Conservation (phyloP, 1,284 basidiomycete species). For the Fomitopsis pinicola region DNA sequence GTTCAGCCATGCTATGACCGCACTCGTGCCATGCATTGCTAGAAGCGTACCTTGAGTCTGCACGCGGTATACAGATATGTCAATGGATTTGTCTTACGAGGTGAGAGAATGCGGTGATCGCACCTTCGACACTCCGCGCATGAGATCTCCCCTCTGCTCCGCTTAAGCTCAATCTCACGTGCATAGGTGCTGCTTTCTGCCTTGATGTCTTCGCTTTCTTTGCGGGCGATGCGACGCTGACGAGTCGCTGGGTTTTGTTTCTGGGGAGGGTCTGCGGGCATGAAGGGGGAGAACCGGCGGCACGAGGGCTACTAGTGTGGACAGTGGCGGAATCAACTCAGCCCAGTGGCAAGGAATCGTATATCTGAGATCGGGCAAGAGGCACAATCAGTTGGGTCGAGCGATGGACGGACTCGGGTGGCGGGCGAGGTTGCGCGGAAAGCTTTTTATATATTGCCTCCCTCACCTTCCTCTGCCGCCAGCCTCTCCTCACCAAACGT, state of each 20-base stretch:
- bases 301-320: constrained; percentile 1
- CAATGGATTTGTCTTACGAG: constrained; percentile 4
- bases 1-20: neutral
- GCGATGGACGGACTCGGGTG: neutral
- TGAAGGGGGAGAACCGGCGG: constrained; percentile 17
- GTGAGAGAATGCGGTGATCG: constrained; percentile 27
- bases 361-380: constrained; percentile 2
- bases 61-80: neutral
- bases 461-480: neutral
- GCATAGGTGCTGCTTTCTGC: constrained; percentile 26
- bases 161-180: constrained; percentile 54
- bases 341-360: neutral
- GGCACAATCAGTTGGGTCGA: constrained; percentile 1
- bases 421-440: neutral
- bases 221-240: constrained; percentile 21
- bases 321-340: neutral
- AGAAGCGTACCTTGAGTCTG: constrained; percentile 22
- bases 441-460: neutral
- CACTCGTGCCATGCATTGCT: neutral
- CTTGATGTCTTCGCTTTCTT: constrained; percentile 25
- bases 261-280: constrained; percentile 28
- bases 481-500: neutral
- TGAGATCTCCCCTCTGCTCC: constrained; percentile 63
- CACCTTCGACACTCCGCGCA: constrained; percentile 73
- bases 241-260: constrained; percentile 22